Evolutionary conservation across 2,329 filamentous ascomycete species (phyloP).

Genomic region (Arthrobotrys megalospora): DNA sequence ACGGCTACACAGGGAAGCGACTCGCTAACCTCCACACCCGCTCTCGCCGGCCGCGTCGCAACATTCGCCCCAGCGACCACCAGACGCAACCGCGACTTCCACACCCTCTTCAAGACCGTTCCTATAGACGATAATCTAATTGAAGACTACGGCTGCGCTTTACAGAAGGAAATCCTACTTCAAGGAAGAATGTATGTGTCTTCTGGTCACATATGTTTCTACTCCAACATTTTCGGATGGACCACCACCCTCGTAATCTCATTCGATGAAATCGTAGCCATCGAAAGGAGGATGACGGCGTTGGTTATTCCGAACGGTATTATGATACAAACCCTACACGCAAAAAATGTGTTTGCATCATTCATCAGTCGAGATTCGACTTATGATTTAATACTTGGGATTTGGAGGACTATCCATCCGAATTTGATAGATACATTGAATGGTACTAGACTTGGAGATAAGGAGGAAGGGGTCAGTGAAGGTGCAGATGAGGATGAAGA

Average conservation of each 20-base stretch:
- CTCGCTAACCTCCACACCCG: slow-evolving; percentile 69
- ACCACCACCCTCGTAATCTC: slow-evolving; percentile 97
- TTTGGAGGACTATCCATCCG: slow-evolving; percentile 97
- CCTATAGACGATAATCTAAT: slow-evolving; percentile 98
- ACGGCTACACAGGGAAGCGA: slow-evolving; percentile 68
- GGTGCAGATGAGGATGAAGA: slow-evolving; percentile 82
- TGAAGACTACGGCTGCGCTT: slow-evolving; percentile 96
- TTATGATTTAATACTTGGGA: slow-evolving; percentile 96
- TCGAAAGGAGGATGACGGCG: slow-evolving; percentile 96
- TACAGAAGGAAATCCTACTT: slow-evolving; percentile 94
- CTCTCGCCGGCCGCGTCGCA: background rate
- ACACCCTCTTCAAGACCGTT: slow-evolving; percentile 92
- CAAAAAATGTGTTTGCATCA: slow-evolving; percentile 95
- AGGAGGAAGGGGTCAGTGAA: slow-evolving; percentile 75
- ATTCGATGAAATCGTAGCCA: slow-evolving; percentile 96
- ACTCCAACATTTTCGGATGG: slow-evolving; percentile 98
- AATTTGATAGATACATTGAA: slow-evolving; percentile 78
- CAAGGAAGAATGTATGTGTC: slow-evolving; percentile 96
- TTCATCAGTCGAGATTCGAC: slow-evolving; percentile 95
- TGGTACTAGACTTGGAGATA: slow-evolving; percentile 81
- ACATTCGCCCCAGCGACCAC: slow-evolving; percentile 97
- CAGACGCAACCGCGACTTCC: slow-evolving; percentile 95
- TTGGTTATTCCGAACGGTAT: slow-evolving; percentile 97
- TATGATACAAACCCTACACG: slow-evolving; percentile 94
- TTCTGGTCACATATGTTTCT: slow-evolving; percentile 97